Evolutionary conservation across 257 asterid genomes (phyloP), one percentile per base, ranked within the genome.

Genomic region (Osmanthus fragrans): DNA sequence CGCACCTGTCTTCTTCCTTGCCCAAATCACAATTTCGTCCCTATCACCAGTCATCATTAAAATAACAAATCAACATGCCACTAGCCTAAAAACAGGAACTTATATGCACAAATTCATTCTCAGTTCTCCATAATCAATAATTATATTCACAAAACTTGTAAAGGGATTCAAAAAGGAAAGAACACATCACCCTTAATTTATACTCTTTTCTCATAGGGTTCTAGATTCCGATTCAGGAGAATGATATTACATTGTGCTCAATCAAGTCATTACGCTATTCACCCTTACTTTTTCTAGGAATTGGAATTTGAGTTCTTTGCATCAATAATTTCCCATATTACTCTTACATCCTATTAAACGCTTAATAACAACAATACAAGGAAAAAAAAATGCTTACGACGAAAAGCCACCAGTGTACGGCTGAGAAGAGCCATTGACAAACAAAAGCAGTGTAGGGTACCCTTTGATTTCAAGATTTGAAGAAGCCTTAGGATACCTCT

Each of bases 321-420:
- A 58, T 66, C 72, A 72, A 27, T 18, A 49, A 23, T 13, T 23
- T 72, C 5, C 25, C 71, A 13, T 42, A 21, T 40, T 21, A 60
- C 42, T 36, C 73, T 32, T 12, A 11, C 27, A 9, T 65, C 42
- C 73, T 19, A 56, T 21, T 63, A 72, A 60, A 56, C 30, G 8
- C 36, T 63, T 63, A n/a, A 65, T 11, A 58, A 60, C 54, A 49
- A 60, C 23, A 63, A 0, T 21, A 37, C 70, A 42, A 5, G 67
- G 45, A 9, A 40, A 77, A 33, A 9, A 40, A 4, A 85, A 77
- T 36, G 69, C 98, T 87, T 81, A 96, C 99, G 91, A 81, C 5
- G 97, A 89, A 81, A 93, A 96, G 74, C 99, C 99, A 68, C 98
- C 98, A 45, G 92, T 82, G 86, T 93, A 96, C 70, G 98, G 82